Percentiles rank a stretch among this genome's conserved stretches.
phyloP scores from a whole-genome alignment of 306 rosid species.

The Prunus dulcis region DNA sequence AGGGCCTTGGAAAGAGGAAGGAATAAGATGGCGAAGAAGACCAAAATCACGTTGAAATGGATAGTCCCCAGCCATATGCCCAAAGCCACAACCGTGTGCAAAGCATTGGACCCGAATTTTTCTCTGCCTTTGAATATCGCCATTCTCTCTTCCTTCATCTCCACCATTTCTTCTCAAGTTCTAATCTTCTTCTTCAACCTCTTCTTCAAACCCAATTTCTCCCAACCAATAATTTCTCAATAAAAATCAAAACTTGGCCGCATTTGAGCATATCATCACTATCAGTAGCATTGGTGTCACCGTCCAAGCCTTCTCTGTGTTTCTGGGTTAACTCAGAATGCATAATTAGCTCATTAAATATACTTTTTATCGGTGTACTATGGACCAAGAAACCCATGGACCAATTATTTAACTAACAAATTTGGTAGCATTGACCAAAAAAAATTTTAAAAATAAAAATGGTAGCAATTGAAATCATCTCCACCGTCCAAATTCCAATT shows the following conservation, averaged over 20 bases:
- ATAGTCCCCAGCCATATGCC: constrained; percentile 68
- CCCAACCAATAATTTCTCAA: background rate
- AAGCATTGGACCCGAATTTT: constrained; percentile 21
- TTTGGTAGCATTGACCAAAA: background rate
- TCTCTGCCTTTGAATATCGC: constrained; percentile 35
- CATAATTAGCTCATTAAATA: background rate
- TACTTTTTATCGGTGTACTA: background rate
- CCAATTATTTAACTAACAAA: background rate
- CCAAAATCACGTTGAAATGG: constrained; percentile 50
- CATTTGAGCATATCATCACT: background rate
- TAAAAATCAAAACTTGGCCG: background rate
- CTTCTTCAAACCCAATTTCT: background rate
- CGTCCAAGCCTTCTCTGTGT: background rate
- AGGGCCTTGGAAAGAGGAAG: constrained; percentile 61
- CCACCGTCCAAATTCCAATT: background rate
- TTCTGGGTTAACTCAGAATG: background rate
- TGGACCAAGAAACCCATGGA: background rate
- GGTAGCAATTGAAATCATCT: background rate
- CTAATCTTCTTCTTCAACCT: background rate
- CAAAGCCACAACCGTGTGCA: constrained; percentile 42
- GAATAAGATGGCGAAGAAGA: constrained; percentile 49
- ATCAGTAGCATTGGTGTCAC: background rate
- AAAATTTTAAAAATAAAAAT: too few species aligned
- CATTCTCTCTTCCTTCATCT: constrained; percentile 6
- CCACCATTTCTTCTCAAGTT: background rate